Conservation (phyloP, 2,329 filamentous ascomycete genomes). For the Microsporum ferrugineum region DNA sequence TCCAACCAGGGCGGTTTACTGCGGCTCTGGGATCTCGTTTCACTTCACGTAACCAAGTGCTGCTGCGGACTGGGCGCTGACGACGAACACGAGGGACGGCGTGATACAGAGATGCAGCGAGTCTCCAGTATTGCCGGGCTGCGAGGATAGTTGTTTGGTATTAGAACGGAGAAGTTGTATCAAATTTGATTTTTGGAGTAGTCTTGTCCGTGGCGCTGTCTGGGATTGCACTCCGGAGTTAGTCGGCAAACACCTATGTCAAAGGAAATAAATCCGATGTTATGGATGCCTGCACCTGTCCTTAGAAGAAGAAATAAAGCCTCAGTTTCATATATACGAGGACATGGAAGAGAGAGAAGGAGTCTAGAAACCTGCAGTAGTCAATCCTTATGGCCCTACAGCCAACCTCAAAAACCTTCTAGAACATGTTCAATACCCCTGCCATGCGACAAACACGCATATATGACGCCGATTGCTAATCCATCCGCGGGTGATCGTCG, state of each 20-base stretch:
- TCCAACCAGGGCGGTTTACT: not conserved
- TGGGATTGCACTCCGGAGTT: not conserved
- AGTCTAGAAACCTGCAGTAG: not conserved
- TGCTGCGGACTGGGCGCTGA: not conserved
- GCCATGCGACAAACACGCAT: not conserved
- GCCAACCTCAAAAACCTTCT: not conserved
- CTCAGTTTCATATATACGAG: slow-evolving; percentile 2
- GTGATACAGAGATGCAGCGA: not conserved
- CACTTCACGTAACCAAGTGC: not conserved
- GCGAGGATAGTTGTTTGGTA: not conserved
- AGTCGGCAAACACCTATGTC: not conserved
- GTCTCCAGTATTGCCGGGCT: not conserved
- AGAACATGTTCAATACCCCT: not conserved
- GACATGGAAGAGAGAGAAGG: not conserved
- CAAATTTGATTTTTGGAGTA: not conserved
- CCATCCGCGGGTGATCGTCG: not conserved
- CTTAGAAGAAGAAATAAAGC: not conserved
- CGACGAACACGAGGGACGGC: not conserved
- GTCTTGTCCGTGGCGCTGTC: not conserved
- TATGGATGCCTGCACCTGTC: not conserved
- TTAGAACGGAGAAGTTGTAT: not conserved
- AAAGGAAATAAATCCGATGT: not conserved
- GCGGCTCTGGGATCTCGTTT: slow-evolving; percentile 1
- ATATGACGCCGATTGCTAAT: not conserved
- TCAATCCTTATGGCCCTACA: not conserved